Evolutionary conservation across 108 stramenopile genomes (phyloP).

Genomic region (Poteriospumella lacustris): DNA sequence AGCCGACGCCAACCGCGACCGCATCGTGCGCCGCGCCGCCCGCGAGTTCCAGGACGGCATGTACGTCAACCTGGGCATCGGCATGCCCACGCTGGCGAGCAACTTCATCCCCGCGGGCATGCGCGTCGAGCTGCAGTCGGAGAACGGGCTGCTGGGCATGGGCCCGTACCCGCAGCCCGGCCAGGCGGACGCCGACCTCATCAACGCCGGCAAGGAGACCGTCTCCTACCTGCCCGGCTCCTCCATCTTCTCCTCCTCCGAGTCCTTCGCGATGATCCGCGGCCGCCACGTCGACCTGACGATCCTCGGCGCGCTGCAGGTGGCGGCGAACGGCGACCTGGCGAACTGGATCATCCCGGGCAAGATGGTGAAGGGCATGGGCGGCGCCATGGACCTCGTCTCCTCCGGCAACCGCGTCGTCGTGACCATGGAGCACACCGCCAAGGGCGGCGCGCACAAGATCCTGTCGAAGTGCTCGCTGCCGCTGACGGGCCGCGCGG

Average conservation of each 20-base stretch:
- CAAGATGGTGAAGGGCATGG: constrained; percentile 83
- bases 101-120: constrained; percentile 77
- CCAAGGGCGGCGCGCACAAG: constrained; percentile 77
- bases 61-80: constrained; percentile 92
- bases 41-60: constrained; percentile 82
- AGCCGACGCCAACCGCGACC: constrained; percentile 60
- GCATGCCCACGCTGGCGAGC: constrained; percentile 69
- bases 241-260: constrained; percentile 66
- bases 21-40: constrained; percentile 77
- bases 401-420: constrained; percentile 71
- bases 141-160: constrained; percentile 81
- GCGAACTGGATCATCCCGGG: constrained; percentile 90
- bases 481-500: constrained; percentile 71
- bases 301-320: constrained; percentile 82
- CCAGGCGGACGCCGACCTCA: constrained; percentile 70
- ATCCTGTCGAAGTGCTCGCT: constrained; percentile 72
- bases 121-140: constrained; percentile 78
- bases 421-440: constrained; percentile 86
- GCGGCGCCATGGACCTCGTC: constrained; percentile 84
- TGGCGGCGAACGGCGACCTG: constrained; percentile 72
- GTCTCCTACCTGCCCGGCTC: constrained; percentile 70
- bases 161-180: constrained; percentile 67
- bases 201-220: constrained; percentile 88
- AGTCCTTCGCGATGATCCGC: constrained; percentile 84
- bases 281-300: constrained; percentile 83